Percentiles rank a stretch among this genome's conserved stretches.
Conservation (phyloP, 2,329 filamentous ascomycete genomes). For the Nigrospora oryzae region DNA sequence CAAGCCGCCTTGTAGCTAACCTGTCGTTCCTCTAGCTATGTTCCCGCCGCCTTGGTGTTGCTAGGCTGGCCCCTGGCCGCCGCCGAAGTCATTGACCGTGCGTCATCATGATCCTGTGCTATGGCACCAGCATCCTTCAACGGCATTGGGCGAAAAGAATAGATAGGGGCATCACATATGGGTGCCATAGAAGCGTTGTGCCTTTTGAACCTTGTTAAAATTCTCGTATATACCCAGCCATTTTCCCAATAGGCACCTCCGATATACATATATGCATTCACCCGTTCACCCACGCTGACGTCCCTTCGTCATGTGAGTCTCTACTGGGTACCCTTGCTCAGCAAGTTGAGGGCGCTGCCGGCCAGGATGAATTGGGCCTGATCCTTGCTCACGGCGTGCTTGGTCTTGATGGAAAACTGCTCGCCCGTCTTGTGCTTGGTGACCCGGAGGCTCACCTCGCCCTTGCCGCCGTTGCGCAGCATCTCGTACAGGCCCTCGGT, state of each 20-base stretch:
- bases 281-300: too few relatives aligned
- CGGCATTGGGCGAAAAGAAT: too few relatives aligned
- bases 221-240: too few relatives aligned
- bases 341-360: slow-evolving; percentile 84
- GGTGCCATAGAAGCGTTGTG: too few relatives aligned
- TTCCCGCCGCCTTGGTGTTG: neutral
- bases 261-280: too few relatives aligned
- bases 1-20: neutral
- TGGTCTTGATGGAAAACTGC: slow-evolving; percentile 64
- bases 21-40: neutral
- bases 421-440: slow-evolving; percentile 54
- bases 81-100: neutral
- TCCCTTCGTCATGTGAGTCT: too few relatives aligned
- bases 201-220: too few relatives aligned
- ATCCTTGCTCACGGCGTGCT: slow-evolving; percentile 80
- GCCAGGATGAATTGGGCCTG: slow-evolving; percentile 90
- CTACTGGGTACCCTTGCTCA: slow-evolving; percentile 38
- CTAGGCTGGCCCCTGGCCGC: slow-evolving; percentile 1
- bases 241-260: too few relatives aligned
- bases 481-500: slow-evolving; percentile 82
- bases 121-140: too few relatives aligned
- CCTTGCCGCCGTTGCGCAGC: slow-evolving; percentile 68
- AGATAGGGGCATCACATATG: too few relatives aligned
- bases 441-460: slow-evolving; percentile 62
- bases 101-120: too few relatives aligned